phyloP scores from a whole-genome alignment of 2,329 filamentous ascomycete species.

The Stenocarpella maydis region DNA sequence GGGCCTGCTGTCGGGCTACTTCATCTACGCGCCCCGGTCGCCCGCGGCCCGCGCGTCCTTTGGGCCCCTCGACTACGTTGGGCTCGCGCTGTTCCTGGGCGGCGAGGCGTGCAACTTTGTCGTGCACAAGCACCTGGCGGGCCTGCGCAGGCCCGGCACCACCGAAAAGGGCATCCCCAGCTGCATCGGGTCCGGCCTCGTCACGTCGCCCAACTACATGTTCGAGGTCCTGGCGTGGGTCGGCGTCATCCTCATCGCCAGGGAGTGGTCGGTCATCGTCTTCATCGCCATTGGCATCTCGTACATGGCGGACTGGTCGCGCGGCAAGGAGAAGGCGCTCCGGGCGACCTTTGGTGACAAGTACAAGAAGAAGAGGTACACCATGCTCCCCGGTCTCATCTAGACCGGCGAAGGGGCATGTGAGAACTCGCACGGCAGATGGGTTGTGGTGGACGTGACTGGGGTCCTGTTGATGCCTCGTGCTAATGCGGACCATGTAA shows the following conservation, averaged over 20 bases:
- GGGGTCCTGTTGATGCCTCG: not conserved
- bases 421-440: not conserved
- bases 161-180: slow-evolving; percentile 88
- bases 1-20: slow-evolving; percentile 82
- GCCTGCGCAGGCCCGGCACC: slow-evolving; percentile 79
- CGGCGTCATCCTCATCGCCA: slow-evolving; percentile 80
- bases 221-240: slow-evolving; percentile 91
- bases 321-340: slow-evolving; percentile 91
- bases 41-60: slow-evolving; percentile 65
- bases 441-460: not conserved
- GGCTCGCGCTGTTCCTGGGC: slow-evolving; percentile 75
- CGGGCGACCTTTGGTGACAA: slow-evolving; percentile 89
- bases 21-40: slow-evolving; percentile 81
- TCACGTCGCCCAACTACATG: slow-evolving; percentile 98
- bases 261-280: slow-evolving; percentile 78
- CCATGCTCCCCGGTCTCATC: slow-evolving; percentile 80
- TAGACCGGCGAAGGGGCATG: slow-evolving; percentile 49
- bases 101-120: slow-evolving; percentile 83
- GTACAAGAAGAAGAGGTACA: slow-evolving; percentile 94
- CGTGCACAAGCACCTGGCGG: slow-evolving; percentile 80
- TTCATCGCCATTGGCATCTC: slow-evolving; percentile 77
- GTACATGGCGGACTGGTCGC: slow-evolving; percentile 89
- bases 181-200: slow-evolving; percentile 83
- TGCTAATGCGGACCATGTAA: not conserved
- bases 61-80: slow-evolving; percentile 67